Base-by-base conservation (phyloP, 2,329 filamentous ascomycete genomes). In the Aspergillus hortae region DNA sequence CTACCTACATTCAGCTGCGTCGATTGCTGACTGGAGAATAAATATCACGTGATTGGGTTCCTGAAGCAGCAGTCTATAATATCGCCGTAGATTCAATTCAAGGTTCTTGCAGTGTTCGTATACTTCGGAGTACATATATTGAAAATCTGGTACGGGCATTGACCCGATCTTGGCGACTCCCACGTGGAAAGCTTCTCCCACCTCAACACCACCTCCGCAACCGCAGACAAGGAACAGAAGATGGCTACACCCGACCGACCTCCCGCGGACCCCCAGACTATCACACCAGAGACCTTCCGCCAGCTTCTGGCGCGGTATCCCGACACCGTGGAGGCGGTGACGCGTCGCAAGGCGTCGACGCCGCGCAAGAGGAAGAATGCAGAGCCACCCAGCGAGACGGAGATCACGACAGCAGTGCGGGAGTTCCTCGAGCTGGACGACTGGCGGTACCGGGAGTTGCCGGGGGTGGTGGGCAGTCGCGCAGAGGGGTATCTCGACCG, bases 361-460 rank as follows among this genome's bases (percentile, higher is more conserved):
- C 14, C 2, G 33, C 46, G 33, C 40, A 47, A 14, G 19, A 46
- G 40, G 2, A 52, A 42, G 19, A 44, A 36, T 17, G 47, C 43
- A 2, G 1, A 9, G 40, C 5, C 42, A 43, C 30, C 51, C 46
- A 17, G 49, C 44, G 12, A 50, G 42, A 52, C 25, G 14, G 9
- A 19, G 2, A 9, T 6, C 44, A 15, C 21, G 17, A 17, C n/a
- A 17, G 6, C 14, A 23, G n/a, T 6, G 4, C 2, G 44, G 63
- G 30, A 48, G 6, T 72, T 69, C 23, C 32, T 69, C 6, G 45
- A 63, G 30, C 54, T 74, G 23, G 72, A 76, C 57, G 43, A 48
- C 9, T 74, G 69, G 67, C 63, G 74, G 27, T 76, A 74, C 57
- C 62, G 64, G 21, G 55, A 35, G 11, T 53, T 75, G 15, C 71